phyloP scores from a whole-genome alignment of 495 filamentous ascomycete species.

The Neurospora hispaniola region DNA sequence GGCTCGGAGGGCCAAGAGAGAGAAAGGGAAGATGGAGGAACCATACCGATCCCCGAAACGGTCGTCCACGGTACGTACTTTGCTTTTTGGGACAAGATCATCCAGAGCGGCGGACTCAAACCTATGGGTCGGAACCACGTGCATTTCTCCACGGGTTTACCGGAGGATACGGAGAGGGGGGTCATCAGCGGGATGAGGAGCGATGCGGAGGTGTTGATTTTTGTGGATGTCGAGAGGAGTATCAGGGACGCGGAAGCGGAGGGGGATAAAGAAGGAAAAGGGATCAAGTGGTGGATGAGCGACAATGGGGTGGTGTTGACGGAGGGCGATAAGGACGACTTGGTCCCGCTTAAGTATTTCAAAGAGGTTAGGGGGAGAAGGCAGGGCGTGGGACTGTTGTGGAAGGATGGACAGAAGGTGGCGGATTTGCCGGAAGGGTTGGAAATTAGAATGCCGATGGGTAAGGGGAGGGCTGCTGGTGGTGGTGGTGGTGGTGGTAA shows the following conservation, averaged over 20 bases:
- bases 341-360: conserved; percentile 34
- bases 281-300: conserved; percentile 71
- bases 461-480: conserved; percentile 27
- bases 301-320: conserved; percentile 69
- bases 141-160: conserved; percentile 68
- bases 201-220: conserved; percentile 70
- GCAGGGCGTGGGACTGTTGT: conserved; percentile 51
- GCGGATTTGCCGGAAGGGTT: conserved; percentile 42
- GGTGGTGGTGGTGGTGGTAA: conserved; percentile 5
- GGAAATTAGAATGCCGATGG: conserved; percentile 31
- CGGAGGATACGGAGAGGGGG: conserved; percentile 23
- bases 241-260: conserved; percentile 22
- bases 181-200: conserved; percentile 82
- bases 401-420: conserved; percentile 52
- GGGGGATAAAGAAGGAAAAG: conserved; percentile 32
- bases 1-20: conserved; percentile 4
- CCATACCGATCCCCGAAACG: conserved; percentile 39
- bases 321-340: conserved; percentile 36
- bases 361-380: conserved; percentile 47
- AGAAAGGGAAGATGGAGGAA: not conserved
- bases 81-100: conserved; percentile 60
- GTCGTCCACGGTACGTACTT: conserved; percentile 87
- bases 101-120: conserved; percentile 61
- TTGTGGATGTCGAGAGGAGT: conserved; percentile 60
- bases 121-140: conserved; percentile 77